Base-by-base conservation (phyloP, 257 asterid genomes). In the Rhazya stricta region DNA sequence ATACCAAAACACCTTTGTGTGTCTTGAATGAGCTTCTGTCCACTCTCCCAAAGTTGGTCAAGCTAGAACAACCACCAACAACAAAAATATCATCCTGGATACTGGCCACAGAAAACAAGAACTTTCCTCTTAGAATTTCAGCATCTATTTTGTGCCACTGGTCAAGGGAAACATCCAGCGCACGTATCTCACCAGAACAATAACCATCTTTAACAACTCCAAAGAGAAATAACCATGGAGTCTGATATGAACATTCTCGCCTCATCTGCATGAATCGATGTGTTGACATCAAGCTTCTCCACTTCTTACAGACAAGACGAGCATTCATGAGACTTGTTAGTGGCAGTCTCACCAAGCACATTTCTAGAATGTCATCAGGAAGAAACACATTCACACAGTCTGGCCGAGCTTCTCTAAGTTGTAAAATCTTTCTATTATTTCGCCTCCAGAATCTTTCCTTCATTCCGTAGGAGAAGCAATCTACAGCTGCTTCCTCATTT, bases 11-110 rank as follows among this genome's bases (percentile, higher is more conserved):
- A 23, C 97, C 94, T 80, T 94, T 94, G 83, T 94, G 98, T 0
- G 97, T 92, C 89, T 87, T 94, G 85, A 84, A 87, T 15, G 96
- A 88, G 89, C 94, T 92, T 72, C 90, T 83, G 78, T 94, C 99
- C 53, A 94, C 85, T 77, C 87, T 86, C 39, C 98, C 98, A 2
- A 86, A 90, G 83, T 91, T 92, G 51, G 96, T 83, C 88, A 95
- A 83, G 91, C 99, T 95, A 75, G 99, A 89, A 84, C 98, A 84
- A 62, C 99, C 99, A 43, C 99, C 99, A 9, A 89, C 93, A 0
- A 91, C 77, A 51, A 87, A 92, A 77, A 95, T 78, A 39, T 92
- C 91, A 48, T 89, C 92, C 51, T 78, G 87, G 42, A 89, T 74
- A 78, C 91, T 85, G 51, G 96, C 88, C 61, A 90, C 89, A 9